A percentile compares a stretch with the other conserved stretches of the same genome.
Evolutionary conservation across 2,329 filamentous ascomycete genomes (phyloP).

Genomic region (Phyllosticta citrichinensis): DNA sequence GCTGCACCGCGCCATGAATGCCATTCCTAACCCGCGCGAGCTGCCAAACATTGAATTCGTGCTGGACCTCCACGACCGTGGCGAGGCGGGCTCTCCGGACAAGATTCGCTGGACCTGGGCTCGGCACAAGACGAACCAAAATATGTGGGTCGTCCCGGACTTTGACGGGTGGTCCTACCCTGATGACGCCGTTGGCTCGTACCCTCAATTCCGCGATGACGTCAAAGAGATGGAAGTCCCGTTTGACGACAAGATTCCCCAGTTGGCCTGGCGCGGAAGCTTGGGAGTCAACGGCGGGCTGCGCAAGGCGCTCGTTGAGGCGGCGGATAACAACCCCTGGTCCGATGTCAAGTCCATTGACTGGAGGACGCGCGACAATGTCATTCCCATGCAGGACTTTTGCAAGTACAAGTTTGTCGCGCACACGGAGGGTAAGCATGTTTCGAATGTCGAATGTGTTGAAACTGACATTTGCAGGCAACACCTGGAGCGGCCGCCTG

Average conservation of each 20-base stretch:
- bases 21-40: background rate
- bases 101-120: conserved; percentile 10
- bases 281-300: conserved; percentile 19
- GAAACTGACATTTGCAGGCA: conserved; percentile 11
- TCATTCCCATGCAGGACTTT: conserved; percentile 17
- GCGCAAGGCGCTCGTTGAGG: conserved; percentile 17
- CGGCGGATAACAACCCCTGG: conserved; percentile 17
- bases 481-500: conserved; percentile 24
- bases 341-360: conserved; percentile 20
- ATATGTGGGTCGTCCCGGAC: conserved; percentile 12
- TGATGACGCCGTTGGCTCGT: conserved; percentile 10
- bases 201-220: conserved; percentile 11
- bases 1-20: conserved; percentile 9
- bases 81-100: conserved; percentile 1
- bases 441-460: background rate
- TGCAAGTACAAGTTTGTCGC: conserved; percentile 14
- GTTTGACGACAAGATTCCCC: conserved; percentile 18
- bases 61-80: conserved; percentile 6
- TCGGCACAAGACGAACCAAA: conserved; percentile 1
- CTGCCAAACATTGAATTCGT: conserved; percentile 9
- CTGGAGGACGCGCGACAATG: conserved; percentile 15
- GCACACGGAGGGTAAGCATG: conserved; percentile 15
- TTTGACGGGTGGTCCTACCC: conserved; percentile 15
- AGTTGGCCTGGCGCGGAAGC: conserved; percentile 24
- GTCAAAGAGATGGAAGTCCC: conserved; percentile 10